Evolutionary conservation across 768 basidiomycete species (phyloP).

Genomic region (Amyloporia xantha): DNA sequence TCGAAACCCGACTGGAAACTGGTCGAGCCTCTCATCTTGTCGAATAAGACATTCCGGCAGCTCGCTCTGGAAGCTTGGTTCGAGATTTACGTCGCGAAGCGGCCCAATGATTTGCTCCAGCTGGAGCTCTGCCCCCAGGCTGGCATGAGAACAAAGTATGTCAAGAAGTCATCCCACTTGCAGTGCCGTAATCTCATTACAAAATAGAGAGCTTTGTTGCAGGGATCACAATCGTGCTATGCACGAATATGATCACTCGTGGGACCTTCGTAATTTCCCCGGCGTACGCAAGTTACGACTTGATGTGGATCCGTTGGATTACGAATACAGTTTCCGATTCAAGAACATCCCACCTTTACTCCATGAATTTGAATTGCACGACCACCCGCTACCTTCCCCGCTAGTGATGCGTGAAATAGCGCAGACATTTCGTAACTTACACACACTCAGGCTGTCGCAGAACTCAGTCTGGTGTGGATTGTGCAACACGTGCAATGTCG

Average conservation of each 20-base stretch:
- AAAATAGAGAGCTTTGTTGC: slow-evolving; percentile 8
- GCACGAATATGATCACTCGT: slow-evolving; percentile 2
- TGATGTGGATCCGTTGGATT: slow-evolving; percentile 9
- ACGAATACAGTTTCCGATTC: slow-evolving; percentile 10
- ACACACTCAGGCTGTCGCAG: slow-evolving; percentile 8
- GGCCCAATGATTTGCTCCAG: slow-evolving; percentile 1
- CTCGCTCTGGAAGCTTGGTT: slow-evolving; percentile 15
- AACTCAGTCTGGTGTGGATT: slow-evolving; percentile 12
- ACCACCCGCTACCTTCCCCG: slow-evolving; percentile 12
- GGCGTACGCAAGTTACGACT: slow-evolving; percentile 11
- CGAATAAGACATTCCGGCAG: slow-evolving; percentile 5
- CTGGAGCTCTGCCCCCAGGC: slow-evolving; percentile 7
- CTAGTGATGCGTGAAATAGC: slow-evolving; percentile 5
- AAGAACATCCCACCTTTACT: slow-evolving; percentile 4
- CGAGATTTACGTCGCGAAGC: slow-evolving; percentile 7
- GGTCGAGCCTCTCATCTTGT: slow-evolving; percentile 5
- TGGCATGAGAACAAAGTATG: slow-evolving; percentile 9
- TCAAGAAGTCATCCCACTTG: background rate
- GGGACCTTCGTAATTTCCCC: slow-evolving; percentile 7
- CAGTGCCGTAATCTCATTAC: background rate
- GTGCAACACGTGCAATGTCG: slow-evolving; percentile 13
- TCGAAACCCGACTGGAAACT: slow-evolving; percentile 12
- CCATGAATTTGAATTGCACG: slow-evolving; percentile 10
- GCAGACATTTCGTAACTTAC: slow-evolving; percentile 6
- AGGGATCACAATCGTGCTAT: slow-evolving; percentile 6